Base-by-base conservation (phyloP, 192 early-diverging fungal genomes). In the Lunasporangiospora selenospora region DNA sequence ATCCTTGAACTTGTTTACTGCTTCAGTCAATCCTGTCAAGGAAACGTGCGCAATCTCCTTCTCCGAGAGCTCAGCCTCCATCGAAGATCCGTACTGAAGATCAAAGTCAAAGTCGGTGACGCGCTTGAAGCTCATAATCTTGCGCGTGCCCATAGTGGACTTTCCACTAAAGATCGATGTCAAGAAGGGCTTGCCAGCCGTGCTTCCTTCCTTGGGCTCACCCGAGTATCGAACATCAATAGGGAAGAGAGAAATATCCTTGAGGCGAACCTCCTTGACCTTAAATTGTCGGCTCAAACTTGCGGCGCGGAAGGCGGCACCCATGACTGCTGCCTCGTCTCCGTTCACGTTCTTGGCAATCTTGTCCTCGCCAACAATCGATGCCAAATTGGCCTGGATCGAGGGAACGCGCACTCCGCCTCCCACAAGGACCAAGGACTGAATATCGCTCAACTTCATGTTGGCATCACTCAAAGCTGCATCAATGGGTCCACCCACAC, bases 281-380 rank as follows among this genome's bases (percentile, higher is more conserved):
- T 86, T 86, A 82, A 98, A 97, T 63, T 91, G 90, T 60, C 87
- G 83, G 67, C 91, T 94, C 40, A 95, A 76, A 42, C 83, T 81
- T 4, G 97, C 97, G 27, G 89, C 93, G 47, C 87, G 85, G 81
- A 96, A 93, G 6, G 88, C 93, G 47, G 94, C 96, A 31, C 92
- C 92, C 80, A 65, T 65, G 30, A 95, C 96, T 32, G 92, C 93
- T 15, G 96, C 95, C 83, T 99, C 98, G 58, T 99, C 98, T 39
- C 83, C 91, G 64, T 99, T 97, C 37, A 99, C 87, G 58, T 94
- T 97, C 81, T 92, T 87, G 30, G 95, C 93, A 59, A 99, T 88
- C 77, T 93, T 93, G 46, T 87, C 87, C 80, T 88, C 80, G 65
- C 95, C 93, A 52, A 94, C 86, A 45, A 85, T 71, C 8, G 85